Evolutionary conservation across 192 early-diverging fungal species (phyloP), one percentile per base, ranked within the genome.

Genomic region (Linnemannia zychae): DNA sequence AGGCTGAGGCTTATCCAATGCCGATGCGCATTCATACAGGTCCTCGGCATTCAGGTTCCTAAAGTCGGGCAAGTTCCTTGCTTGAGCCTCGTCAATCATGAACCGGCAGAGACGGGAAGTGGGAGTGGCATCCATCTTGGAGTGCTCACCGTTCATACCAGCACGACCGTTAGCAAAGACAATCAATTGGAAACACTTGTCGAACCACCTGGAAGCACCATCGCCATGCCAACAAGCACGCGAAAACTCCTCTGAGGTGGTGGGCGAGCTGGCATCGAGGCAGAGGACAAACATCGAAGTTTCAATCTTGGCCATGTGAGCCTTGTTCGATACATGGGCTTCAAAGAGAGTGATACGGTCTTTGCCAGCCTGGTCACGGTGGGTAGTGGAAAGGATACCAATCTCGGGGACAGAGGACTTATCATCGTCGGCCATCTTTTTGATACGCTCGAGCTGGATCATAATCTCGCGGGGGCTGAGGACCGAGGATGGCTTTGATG

Each of bases 121-220:
- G 11, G 95, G 95, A 0, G 96, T 97, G 36, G 94, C 96, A 70
- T 97, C 96, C 88, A 96, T 95, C 81, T 82, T 87, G 71, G 81
- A 86, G 49, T 86, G 82, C 73, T 95, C 94, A 44, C 94, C 94
- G 52, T 91, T 77, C 63, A 93, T 88, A 7, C 88, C 91, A 1
- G 89, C 91, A 15, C 91, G 79, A 36, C 96, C 97, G 81, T 96
- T 96, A 66, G 92, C 92, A 78, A 94, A 93, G 47, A 97, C 88
- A 34, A 91, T 86, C n/a, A 96, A 76, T 18, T 88, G 92, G 67
- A 95, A 82, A 31, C 88, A 90, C 81, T 97, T 98, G 87, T 98
- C 97, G 72, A 95, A 96, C 97, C 97, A 98, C 4, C 97, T 90
- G 80, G 97, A 97, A 80, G 91, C 93, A 9, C 95, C 96, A 28